These are phyloP conservation scores for Pisolithus orientalis DNA, from an alignment of 768 basidiomycete species.

Conservation along the genomic window DNA sequence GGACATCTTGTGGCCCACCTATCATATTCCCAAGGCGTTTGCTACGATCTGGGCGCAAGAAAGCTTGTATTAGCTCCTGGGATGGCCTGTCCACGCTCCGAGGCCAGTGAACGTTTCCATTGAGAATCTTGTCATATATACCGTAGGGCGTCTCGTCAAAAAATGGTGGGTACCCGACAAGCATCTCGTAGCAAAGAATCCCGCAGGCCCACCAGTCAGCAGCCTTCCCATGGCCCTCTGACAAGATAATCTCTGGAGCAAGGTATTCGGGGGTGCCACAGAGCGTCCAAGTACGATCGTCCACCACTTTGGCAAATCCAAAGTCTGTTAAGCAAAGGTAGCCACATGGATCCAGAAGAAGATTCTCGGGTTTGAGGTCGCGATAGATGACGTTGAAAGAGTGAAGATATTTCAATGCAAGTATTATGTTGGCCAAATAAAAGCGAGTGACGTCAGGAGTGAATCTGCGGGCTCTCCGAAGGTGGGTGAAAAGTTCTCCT, in stretches of 20 bases:
- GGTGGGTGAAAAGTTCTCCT: slow-evolving; percentile 94
- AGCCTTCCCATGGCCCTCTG: slow-evolving; percentile 95
- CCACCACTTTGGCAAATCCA: slow-evolving; percentile 96
- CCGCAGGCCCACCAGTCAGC: slow-evolving; percentile 99
- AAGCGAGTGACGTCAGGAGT: slow-evolving; percentile 97
- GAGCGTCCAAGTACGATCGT: slow-evolving; percentile 96
- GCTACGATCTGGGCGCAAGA: slow-evolving; percentile 87
- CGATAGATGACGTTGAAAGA: slow-evolving; percentile 97
- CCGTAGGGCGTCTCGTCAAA: slow-evolving; percentile 97
- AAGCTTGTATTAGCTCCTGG: slow-evolving; percentile 79
- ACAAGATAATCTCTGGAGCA: slow-evolving; percentile 96
- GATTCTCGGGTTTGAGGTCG: slow-evolving; percentile 97
- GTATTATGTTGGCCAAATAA: slow-evolving; percentile 92
- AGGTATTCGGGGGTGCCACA: slow-evolving; percentile 97
- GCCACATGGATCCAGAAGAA: slow-evolving; percentile 89
- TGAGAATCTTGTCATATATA: slow-evolving; percentile 96
- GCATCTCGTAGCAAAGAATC: slow-evolving; percentile 96
- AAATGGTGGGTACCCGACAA: slow-evolving; percentile 98
- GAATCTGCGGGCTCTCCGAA: slow-evolving; percentile 90
- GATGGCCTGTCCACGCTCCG: slow-evolving; percentile 83
- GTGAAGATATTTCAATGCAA: slow-evolving; percentile 92
- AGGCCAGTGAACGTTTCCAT: slow-evolving; percentile 88
- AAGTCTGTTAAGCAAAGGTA: slow-evolving; percentile 96
- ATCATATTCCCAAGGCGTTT: slow-evolving; percentile 91
- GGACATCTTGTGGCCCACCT: slow-evolving; percentile 85